These are phyloP conservation scores for Penicillium chermesinum DNA, from an alignment of 495 filamentous ascomycete species.

Conservation along the genomic window DNA sequence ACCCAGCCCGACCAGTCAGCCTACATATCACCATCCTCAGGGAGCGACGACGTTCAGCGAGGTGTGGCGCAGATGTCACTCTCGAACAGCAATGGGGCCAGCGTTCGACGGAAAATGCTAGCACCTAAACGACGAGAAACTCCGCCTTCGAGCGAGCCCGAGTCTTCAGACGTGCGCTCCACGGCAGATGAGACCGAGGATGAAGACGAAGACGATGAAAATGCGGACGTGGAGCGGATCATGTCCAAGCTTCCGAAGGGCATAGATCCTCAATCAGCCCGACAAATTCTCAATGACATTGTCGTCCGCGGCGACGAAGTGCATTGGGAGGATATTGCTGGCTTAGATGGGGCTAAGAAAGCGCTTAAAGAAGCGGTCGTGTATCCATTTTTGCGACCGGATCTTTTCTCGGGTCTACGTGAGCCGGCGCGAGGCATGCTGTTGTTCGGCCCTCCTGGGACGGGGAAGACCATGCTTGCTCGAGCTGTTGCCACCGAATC, in stretches of 20 bases:
- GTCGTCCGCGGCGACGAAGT: slow-evolving; percentile 93
- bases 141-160: slow-evolving; percentile 42
- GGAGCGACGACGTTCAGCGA: slow-evolving; percentile 28
- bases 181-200: slow-evolving; percentile 30
- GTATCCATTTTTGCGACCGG: slow-evolving; percentile 93
- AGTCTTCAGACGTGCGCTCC: slow-evolving; percentile 30
- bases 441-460: slow-evolving; percentile 93
- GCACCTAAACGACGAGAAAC: slow-evolving; percentile 31
- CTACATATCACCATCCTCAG: slow-evolving; percentile 24
- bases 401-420: slow-evolving; percentile 90
- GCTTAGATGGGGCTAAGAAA: slow-evolving; percentile 83
- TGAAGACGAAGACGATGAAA: slow-evolving; percentile 33
- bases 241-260: slow-evolving; percentile 73
- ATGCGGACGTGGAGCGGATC: slow-evolving; percentile 51
- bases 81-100: slow-evolving; percentile 14
- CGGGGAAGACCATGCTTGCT: slow-evolving; percentile 97
- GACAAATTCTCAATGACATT: slow-evolving; percentile 93
- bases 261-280: slow-evolving; percentile 74
- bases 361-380: slow-evolving; percentile 95
- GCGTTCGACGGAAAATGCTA: slow-evolving; percentile 23
- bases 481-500: slow-evolving; percentile 93
- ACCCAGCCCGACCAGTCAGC: slow-evolving; percentile 9
- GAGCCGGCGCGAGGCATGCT: slow-evolving; percentile 95
- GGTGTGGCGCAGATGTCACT: slow-evolving; percentile 25
- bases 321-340: slow-evolving; percentile 91